These are phyloP conservation scores for Vachellia collinsii DNA, from an alignment of 306 rosid species.

Conservation along the genomic window DNA sequence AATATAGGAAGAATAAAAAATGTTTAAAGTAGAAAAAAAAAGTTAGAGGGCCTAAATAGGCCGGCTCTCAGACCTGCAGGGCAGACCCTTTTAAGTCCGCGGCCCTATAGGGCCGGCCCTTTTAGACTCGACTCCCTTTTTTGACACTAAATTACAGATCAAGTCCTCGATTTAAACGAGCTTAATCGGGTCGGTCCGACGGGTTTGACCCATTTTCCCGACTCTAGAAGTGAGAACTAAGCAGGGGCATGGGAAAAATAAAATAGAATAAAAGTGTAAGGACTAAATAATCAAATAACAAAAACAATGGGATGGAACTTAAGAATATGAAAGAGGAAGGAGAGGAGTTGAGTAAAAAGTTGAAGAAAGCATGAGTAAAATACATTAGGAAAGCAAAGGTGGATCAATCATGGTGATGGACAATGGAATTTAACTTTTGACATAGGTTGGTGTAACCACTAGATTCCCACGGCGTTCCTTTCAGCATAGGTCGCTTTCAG, in stretches of 20 bases:
- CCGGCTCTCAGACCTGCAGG: too few species aligned
- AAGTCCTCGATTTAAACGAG: too few species aligned
- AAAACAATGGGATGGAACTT: not conserved
- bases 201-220: too few species aligned
- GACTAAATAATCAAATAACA: not conserved
- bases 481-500: constrained; percentile 1
- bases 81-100: too few species aligned
- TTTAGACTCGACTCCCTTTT: too few species aligned
- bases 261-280: not conserved
- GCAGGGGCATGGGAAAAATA: not conserved
- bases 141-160: too few species aligned
- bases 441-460: constrained; percentile 8
- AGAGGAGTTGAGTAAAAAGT: not conserved
- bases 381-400: not conserved
- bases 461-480: not conserved
- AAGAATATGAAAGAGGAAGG: not conserved
- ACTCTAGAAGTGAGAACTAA: too few species aligned
- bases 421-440: constrained; percentile 6
- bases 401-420: not conserved
- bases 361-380: not conserved
- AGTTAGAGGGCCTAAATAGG: too few species aligned
- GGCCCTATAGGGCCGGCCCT: too few species aligned
- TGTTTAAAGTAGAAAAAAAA: too few species aligned
- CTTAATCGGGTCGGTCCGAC: too few species aligned
- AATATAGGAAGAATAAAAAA: too few species aligned